Evolutionary conservation across 2,329 filamentous ascomycete genomes (phyloP), one percentile per base, ranked within the genome.

Genomic region (Chrysosporium keratinophilum): DNA sequence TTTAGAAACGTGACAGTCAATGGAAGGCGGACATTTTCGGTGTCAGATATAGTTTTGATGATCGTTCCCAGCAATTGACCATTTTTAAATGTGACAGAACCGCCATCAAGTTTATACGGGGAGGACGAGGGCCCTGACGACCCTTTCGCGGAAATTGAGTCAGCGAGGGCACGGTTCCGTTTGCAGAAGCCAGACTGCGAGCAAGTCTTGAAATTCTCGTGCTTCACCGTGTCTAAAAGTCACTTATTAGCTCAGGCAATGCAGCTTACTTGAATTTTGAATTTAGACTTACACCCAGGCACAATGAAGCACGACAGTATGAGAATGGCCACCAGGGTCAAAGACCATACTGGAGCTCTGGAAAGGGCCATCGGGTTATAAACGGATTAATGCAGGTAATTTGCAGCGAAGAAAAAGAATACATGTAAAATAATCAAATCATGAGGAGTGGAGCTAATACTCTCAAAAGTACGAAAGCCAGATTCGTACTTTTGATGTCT

Each of bases 191-290:
- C 93, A 3, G 91, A 93, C 68, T 98, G 91, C 61, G 86, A 76
- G 74, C 93, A 98, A 63, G 86, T 95, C 68, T 97, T 98, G 78
- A 97, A 98, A 69, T 95, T 90, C 64, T 95, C 83, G 67, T 95
- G 86, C 74, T 98, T 98, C 50, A 98, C 93, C 63, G 81, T 78
- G 60, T 80, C 89, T 95, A 61, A 31, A 56, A 54, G n/a, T 2
- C 19, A 39, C 23, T 37, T 35, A 34, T 40, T 17, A 31, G 5
- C n/a, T 55, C 46, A 56, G 43, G 43, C 14, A 49, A 33, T 43
- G 34, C 3, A 12, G 12, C 17, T 42, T 14, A 35, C 40, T 34
- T 19, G n/a, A 6, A 19, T 39, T 12, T 14, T 11, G 14, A 10
- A 39, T 11, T 19, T 19, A 50, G 51, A 55, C 80, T 68, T 75